Evolutionary conservation across 345 rosid genomes (phyloP).

Genomic region (Dipteronia dyeriana): DNA sequence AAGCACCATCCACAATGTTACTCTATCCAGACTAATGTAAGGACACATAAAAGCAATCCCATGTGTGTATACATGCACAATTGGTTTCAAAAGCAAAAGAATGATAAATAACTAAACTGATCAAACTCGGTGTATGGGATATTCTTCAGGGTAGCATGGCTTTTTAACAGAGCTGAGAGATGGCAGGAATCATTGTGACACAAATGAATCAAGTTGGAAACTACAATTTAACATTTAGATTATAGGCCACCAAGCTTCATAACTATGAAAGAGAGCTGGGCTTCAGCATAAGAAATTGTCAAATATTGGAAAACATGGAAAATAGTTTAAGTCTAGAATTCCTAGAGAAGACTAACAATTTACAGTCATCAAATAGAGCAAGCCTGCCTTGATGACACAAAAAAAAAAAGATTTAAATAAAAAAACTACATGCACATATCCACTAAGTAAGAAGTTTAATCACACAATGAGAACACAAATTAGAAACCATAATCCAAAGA

Average conservation of each 20-base stretch:
- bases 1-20: not conserved
- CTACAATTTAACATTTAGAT: not conserved
- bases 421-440: not conserved
- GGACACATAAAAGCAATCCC: not conserved
- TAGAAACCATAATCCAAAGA: not conserved
- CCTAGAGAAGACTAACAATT: not conserved
- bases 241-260: not conserved
- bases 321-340: not conserved
- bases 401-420: constrained; percentile 2
- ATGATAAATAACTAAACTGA: constrained; percentile 9
- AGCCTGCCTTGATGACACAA: constrained; percentile 6
- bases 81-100: constrained; percentile 7
- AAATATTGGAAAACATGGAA: not conserved
- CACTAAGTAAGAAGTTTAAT: not conserved
- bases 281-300: not conserved
- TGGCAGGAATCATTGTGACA: not conserved
- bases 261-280: constrained; percentile 6
- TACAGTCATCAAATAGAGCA: not conserved
- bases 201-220: not conserved
- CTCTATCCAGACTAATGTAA: not conserved
- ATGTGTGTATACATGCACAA: not conserved
- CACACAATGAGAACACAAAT: not conserved
- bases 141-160: not conserved
- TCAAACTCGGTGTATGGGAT: not conserved
- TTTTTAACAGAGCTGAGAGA: not conserved